Base-by-base conservation (phyloP, 805 yeast genomes). In the Candida tibetensis region DNA sequence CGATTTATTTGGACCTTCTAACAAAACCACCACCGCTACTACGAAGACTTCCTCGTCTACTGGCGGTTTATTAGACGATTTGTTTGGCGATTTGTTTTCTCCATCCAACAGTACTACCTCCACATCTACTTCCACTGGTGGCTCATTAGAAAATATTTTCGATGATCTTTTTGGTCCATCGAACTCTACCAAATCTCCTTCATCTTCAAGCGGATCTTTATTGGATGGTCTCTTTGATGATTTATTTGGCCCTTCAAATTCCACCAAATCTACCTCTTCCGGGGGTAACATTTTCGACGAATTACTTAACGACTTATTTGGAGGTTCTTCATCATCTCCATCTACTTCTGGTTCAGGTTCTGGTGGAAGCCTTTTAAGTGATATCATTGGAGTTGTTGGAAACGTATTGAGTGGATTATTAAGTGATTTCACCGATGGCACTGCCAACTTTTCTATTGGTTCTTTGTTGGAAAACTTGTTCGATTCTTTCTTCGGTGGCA, bases 401-500 rank as follows among this genome's bases (percentile, higher is more conserved):
- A 33, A 41, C 16, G 39, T 44, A 15, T 36, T 41, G 8, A 18
- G 40, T 14, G 46, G 45, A 33, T 21, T 45, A 30, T 37, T 36
- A 34, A 12, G 23, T 9, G 21, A 23, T 13, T 29, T 21, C 23
- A 10, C 30, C 5, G 42, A 42, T 27, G 23, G 30, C 16, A 19
- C 48, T 5, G 27, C 41, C 4, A 21, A 27, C 39, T 28, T 41
- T n/a, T 33, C 41, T 29, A 23, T 35, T 12, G 45, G 45, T 14
- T 16, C 30, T 18, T 19, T 48, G 12, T 43, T 52, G 17, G 44
- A 41, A 17, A 49, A 41, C 17, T 32, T 38, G n/a, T 29, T 52
- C 17, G 39, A 40, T 23, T 46, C 41, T 14, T 43, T 49, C 37
- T 44, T 49, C 30, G 51, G 51, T 22, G 40, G 42, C 17, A 36